Percentiles rank a stretch among this genome's conserved stretches.
Conservation (phyloP, 2,329 filamentous ascomycete genomes). For the Trichoderma brevicompactum region DNA sequence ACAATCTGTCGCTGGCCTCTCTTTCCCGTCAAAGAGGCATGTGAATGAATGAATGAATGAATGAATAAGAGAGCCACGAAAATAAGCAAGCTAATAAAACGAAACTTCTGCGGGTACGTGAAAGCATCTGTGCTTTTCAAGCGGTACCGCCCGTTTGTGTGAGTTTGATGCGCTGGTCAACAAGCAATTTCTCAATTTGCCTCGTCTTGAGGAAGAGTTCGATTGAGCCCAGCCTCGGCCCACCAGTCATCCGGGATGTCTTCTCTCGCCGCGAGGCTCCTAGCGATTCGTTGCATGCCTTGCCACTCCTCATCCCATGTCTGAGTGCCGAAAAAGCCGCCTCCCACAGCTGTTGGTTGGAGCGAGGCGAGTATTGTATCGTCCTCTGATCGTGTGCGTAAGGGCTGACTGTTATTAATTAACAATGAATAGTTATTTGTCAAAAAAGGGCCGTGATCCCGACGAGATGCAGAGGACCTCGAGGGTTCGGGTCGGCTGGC, state of each 20-base stretch:
- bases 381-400: conserved; percentile 38
- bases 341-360: conserved; percentile 13
- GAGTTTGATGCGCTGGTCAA: neutral
- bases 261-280: conserved; percentile 68
- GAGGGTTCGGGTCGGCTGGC: neutral
- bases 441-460: neutral
- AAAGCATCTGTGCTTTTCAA: neutral
- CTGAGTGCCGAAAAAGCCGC: neutral
- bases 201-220: conserved; percentile 51
- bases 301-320: conserved; percentile 50
- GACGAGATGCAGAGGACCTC: neutral
- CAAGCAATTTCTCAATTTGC: conserved; percentile 4
- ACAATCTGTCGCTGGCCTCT: conserved; percentile 2
- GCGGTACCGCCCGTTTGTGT: neutral
- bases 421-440: neutral
- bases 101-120: neutral
- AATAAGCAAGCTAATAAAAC: neutral
- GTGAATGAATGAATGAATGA: neutral
- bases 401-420: conserved; percentile 32
- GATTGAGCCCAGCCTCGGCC: conserved; percentile 69
- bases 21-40: neutral
- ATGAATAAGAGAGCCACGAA: neutral
- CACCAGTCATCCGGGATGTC: conserved; percentile 86
- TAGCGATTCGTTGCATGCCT: conserved; percentile 73
- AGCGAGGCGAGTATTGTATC: conserved; percentile 27